Evolutionary conservation across 441 rosid species (phyloP).

Genomic region (Dalechampia spathulata): DNA sequence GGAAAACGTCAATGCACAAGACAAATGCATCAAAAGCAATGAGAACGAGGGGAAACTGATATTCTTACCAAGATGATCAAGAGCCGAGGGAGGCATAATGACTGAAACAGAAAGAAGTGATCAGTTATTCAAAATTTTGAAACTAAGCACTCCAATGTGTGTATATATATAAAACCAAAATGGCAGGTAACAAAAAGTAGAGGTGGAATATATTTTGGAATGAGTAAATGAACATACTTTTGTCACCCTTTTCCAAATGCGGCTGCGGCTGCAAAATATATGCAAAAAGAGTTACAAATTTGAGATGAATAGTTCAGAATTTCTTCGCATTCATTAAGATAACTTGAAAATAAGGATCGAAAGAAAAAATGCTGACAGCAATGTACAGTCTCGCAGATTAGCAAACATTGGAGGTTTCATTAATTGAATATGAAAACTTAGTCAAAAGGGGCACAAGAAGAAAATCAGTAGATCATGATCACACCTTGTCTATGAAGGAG

Average conservation of each 20-base stretch:
- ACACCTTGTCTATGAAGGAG: slow-evolving; percentile 87
- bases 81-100: slow-evolving; percentile 97
- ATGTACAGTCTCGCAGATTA: neutral
- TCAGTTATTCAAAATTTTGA: neutral
- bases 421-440: neutral
- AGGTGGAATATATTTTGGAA: slow-evolving; percentile 14
- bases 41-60: slow-evolving; percentile 92
- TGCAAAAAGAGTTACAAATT: neutral
- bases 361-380: neutral
- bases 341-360: neutral
- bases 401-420: neutral
- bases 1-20: slow-evolving; percentile 17
- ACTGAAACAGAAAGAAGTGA: slow-evolving; percentile 32
- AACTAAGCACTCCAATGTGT: slow-evolving; percentile 1
- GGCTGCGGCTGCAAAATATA: slow-evolving; percentile 51
- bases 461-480: neutral
- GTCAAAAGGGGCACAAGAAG: slow-evolving; percentile 16
- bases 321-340: neutral
- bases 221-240: slow-evolving; percentile 44
- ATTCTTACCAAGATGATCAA: slow-evolving; percentile 81
- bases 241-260: slow-evolving; percentile 94
- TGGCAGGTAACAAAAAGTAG: neutral
- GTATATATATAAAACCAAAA: neutral
- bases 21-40: no score
- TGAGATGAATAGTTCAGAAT: neutral